Base-by-base conservation (phyloP, 176 grass and related monocot genomes). In the Tillandsia leiboldiana region DNA sequence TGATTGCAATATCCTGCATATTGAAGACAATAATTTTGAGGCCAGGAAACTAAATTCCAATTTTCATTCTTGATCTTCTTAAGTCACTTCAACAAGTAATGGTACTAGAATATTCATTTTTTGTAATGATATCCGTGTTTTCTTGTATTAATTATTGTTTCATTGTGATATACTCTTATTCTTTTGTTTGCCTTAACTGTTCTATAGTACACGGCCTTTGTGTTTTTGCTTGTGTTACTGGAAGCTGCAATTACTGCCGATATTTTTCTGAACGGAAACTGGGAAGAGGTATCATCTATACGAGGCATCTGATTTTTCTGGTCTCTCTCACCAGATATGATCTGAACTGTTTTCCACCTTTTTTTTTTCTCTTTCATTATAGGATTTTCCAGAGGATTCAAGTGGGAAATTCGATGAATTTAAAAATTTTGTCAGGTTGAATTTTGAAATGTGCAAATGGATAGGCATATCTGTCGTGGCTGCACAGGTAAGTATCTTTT, bases 391-490 rank as follows among this genome's bases (percentile, higher is more conserved):
- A 5, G 29, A 79, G 72, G 95, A 94, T 20, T 82, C 86, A 78
- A 82, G 87, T 11, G 80, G 95, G 69, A 94, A 90, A 70, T 99
- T 99, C 75, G 73, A 84, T 47, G 90, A 93, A 66, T 84, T 99
- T 67, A 90, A 88, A 65, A 14, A 72, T 29, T 99, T 99, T 23
- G 56, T 99, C 8, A 82, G 48, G 75, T 84, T 84, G 56, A 99
- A 99, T 82, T 82, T 77, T 72, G 82, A 90, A 27, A 88, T 90
- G 56, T 99, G 95, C 53, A 81, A 94, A 93, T 99, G 95, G 95
- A 71, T 94, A 72, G 90, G 84, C n/a, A 66, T 90, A 20, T 84
- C 78, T 2, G 74, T 99, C 67, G 78, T 90, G 23, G 79, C 77
- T 73, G 74, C 87, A 71, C 90, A 99, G 83, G 95, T 93, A 70